Base-by-base conservation (phyloP, 2,329 filamentous ascomycete genomes). In the Talaromyces sp. region DNA sequence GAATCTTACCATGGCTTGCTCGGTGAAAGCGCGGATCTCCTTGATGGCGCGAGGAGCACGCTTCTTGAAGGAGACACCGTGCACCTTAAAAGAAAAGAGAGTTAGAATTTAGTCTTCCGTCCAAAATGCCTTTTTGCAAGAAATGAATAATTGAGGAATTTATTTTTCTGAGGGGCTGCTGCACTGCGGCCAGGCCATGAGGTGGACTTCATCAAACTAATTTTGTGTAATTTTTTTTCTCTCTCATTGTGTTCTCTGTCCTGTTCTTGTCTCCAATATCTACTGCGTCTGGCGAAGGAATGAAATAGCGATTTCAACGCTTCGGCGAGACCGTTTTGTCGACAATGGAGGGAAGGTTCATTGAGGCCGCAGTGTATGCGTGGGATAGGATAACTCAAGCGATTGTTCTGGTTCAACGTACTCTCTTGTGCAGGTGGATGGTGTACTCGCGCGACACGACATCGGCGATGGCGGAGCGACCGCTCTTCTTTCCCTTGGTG, bases 401-500 rank as follows among this genome's bases (percentile, higher is more conserved):
- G 51, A 54, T 35, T 21, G 4, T 24, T 46, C 41, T 43, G 55
- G 46, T 61, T 75, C 73, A 80, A 89, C 89, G 80, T 93, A 96
- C 91, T 83, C 93, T 90, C 90, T 96, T 98, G 91, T 99, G 95
- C 75, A 99, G 85, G 88, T 99, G 93, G 85, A 99, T 98, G 82
- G 95, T 99, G 89, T 99, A 99, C 86, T 99, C 96, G 87, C 95
- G 91, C 76, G 95, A 89, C 81, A 99, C 93, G 79, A 99, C 96
- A 83, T 99, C 93, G 82, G 91, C 89, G 82, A 99, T 96, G 84
- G 96, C 96, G 82, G 91, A 96, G 79, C 93, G 91, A 75, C 81
- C 79, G 71, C 80, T 73, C 83, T 89, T 89, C 84, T 88, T 89
- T 79, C 81, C 82, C 87, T 89, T 79, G 75, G 75, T 70, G 69